Conservation (phyloP, 2,329 filamentous ascomycete genomes). For the Plectosphaerella sp. region DNA sequence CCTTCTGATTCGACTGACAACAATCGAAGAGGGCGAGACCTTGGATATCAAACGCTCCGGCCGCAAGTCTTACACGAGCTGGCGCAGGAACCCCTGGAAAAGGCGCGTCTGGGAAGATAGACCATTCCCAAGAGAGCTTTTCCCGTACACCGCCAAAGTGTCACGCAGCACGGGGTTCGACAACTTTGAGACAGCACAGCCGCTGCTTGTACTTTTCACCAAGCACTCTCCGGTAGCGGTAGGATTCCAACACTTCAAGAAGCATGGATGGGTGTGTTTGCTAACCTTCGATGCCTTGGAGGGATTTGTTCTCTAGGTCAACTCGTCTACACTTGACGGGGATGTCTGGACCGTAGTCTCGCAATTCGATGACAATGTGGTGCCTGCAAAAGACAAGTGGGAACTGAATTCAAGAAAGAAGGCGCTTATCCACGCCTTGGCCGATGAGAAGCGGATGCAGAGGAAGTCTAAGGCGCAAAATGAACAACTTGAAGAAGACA, state of each 20-base stretch:
- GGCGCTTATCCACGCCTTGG: neutral
- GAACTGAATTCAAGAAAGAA: neutral
- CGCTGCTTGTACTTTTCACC: neutral
- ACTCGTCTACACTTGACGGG: neutral
- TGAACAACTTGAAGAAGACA: neutral
- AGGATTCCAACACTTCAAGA: neutral
- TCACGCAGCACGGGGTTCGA: neutral
- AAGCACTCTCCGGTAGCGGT: neutral
- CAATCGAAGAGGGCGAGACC: neutral
- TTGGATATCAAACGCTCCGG: neutral
- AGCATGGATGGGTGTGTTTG: neutral
- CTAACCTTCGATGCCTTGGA: neutral
- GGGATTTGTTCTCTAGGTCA: neutral
- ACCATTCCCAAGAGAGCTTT: neutral
- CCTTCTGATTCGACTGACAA: neutral
- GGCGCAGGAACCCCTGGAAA: neutral
- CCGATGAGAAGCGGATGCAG: neutral
- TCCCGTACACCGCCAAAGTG: neutral
- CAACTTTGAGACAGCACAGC: neutral
- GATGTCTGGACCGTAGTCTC: neutral
- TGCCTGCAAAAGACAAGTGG: neutral
- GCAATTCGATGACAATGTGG: neutral
- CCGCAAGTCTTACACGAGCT: neutral
- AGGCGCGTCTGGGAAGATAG: neutral
- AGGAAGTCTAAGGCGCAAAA: neutral